Conservation (phyloP, 768 basidiomycete species). For the Suillus lakei region DNA sequence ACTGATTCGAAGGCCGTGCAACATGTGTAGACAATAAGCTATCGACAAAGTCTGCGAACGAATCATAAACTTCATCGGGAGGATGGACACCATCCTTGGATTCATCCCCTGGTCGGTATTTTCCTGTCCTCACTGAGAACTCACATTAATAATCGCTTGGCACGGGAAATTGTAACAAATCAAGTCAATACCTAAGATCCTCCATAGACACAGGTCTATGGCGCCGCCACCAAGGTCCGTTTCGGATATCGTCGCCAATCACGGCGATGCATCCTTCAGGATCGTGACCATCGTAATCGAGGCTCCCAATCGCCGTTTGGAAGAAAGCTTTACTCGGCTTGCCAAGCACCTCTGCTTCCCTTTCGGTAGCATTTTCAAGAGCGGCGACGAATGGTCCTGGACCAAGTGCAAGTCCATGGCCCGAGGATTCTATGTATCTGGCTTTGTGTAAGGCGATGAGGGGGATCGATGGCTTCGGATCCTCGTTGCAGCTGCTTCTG, state of each 20-base stretch:
- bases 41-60: slow-evolving; percentile 61
- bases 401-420: slow-evolving; percentile 61
- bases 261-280: slow-evolving; percentile 46
- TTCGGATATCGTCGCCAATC: slow-evolving; percentile 69
- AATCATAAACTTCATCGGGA: slow-evolving; percentile 58
- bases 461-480: slow-evolving; percentile 22
- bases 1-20: not conserved
- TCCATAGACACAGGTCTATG: slow-evolving; percentile 59
- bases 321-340: slow-evolving; percentile 69
- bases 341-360: slow-evolving; percentile 59
- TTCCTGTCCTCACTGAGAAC: slow-evolving; percentile 64
- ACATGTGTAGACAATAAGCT: slow-evolving; percentile 13
- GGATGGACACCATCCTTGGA: slow-evolving; percentile 37
- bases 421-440: slow-evolving; percentile 51
- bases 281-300: slow-evolving; percentile 30
- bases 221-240: slow-evolving; percentile 71
- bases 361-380: slow-evolving; percentile 57
- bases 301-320: slow-evolving; percentile 54
- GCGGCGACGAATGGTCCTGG: slow-evolving; percentile 73
- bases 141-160: slow-evolving; percentile 4
- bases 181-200: slow-evolving; percentile 57
- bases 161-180: slow-evolving; percentile 11
- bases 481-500: slow-evolving; percentile 4
- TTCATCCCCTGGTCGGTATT: slow-evolving; percentile 69
- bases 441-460: slow-evolving; percentile 67